Evolutionary conservation across 495 filamentous ascomycete genomes (phyloP).

Genomic region (Aspergillus leporis): DNA sequence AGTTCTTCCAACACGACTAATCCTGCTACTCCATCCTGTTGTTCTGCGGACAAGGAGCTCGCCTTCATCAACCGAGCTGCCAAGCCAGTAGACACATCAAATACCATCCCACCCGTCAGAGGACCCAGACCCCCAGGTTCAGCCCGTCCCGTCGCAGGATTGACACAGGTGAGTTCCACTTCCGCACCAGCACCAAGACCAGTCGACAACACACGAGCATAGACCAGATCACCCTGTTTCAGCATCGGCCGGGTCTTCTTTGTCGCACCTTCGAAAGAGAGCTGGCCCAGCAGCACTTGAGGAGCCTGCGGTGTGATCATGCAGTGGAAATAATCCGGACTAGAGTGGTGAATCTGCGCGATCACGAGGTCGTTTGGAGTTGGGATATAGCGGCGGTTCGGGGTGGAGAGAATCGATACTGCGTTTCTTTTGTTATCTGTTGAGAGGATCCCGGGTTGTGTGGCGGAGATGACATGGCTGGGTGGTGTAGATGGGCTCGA

Average conservation of each 20-base stretch:
- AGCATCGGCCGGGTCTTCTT: constrained; percentile 89
- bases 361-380: constrained; percentile 78
- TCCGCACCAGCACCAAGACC: constrained; percentile 77
- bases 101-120: constrained; percentile 83
- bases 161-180: constrained; percentile 86
- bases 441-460: constrained; percentile 75
- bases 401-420: constrained; percentile 37
- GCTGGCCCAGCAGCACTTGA: constrained; percentile 74
- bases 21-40: constrained; percentile 60
- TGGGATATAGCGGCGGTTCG: constrained; percentile 72
- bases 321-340: constrained; percentile 74
- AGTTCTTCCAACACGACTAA: constrained; percentile 78
- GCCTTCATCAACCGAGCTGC: constrained; percentile 66
- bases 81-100: constrained; percentile 76
- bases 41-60: constrained; percentile 56
- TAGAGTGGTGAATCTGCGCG: constrained; percentile 74
- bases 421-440: constrained; percentile 73
- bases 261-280: constrained; percentile 87
- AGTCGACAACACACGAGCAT: constrained; percentile 72
- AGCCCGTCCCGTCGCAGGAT: constrained; percentile 79
- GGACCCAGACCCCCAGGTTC: constrained; percentile 87
- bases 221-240: constrained; percentile 72
- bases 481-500: constrained; percentile 19
- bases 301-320: constrained; percentile 68
- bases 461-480: constrained; percentile 60